Base-by-base conservation (phyloP, 768 basidiomycete genomes). In the Trametes villosa region DNA sequence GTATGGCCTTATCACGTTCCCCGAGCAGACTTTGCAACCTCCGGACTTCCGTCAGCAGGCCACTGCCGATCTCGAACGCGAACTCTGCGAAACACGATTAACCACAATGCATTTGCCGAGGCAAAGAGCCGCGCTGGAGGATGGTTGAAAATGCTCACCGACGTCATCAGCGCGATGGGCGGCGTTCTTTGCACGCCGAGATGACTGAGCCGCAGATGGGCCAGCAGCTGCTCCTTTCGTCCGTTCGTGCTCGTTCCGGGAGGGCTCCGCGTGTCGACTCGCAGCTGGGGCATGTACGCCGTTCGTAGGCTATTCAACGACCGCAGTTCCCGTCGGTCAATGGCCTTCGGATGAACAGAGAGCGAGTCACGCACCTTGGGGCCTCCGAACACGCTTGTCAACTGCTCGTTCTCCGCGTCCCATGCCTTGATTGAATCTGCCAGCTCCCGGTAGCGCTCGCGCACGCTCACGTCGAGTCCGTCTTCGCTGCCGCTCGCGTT, bases 11-110 rank as follows among this genome's bases (percentile, higher is more conserved):
- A 75, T 98, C 96, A 53, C 94, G 85, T 75, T 98, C 96, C 17
- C 84, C 90, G 41, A 98, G 84, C 59, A 98, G 81, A 59, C 89
- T 89, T 70, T 98, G 96, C 40, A 98, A 80, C 41, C 96, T 83
- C 45, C 96, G 82, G 46, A 98, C 94, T 77, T 98, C 96, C 9
- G 90, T 90, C 30, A 98, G 80, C 50, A 98, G 79, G 13, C 91
- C 91, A 64, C 92, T 95, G 8, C 96, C 96, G 57, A 98, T 98
- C 78, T 98, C 96, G 68, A 97, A 96, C 40, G 96, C 96, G 67
- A 98, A 98, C 79, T 97, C 96, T 91, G 77, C 71, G 69, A 9
- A 33, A 20, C 24, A 47, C n/a, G 8, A 22, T 31, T 29, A 17
- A 15, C 26, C 26, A 38, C n/a, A 12, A 13, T 12, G 34, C 36